These are phyloP conservation scores for Uromyces viciae-fabae DNA, from an alignment of 1,284 basidiomycete genomes.

Conservation along the genomic window DNA sequence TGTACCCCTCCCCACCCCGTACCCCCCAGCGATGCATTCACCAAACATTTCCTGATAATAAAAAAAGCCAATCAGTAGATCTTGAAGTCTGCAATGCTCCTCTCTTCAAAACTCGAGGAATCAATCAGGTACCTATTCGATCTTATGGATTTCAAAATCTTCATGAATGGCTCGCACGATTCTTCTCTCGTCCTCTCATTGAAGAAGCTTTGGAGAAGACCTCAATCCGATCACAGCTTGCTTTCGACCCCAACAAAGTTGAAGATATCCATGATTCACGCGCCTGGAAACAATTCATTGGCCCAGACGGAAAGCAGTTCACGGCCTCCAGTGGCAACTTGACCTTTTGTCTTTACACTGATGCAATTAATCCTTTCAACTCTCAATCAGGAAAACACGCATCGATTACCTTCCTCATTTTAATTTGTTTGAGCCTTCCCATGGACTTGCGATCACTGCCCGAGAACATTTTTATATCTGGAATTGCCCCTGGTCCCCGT, in stretches of 20 bases:
- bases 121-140: neutral
- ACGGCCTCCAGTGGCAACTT: neutral
- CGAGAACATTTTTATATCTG: conserved; percentile 56
- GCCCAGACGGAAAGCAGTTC: conserved; percentile 6
- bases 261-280: conserved; percentile 14
- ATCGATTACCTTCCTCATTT: conserved; percentile 15
- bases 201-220: neutral
- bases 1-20: neutral
- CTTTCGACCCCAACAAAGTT: neutral
- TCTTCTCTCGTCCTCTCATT: neutral
- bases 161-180: neutral
- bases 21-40: neutral
- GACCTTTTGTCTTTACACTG: conserved; percentile 1
- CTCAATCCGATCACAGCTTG: neutral
- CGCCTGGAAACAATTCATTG: conserved; percentile 15
- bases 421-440: conserved; percentile 48
- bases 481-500: conserved; percentile 53
- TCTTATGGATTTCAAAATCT: conserved; percentile 13
- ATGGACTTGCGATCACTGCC: conserved; percentile 51
- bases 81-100: neutral
- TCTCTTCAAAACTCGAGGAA: neutral
- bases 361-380: conserved; percentile 26
- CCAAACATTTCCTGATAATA: neutral
- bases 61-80: neutral
- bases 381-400: neutral